Evolutionary conservation across 2,329 filamentous ascomycete species (phyloP), one percentile per base, ranked within the genome.

Genomic region (Rosellinia necatrix): DNA sequence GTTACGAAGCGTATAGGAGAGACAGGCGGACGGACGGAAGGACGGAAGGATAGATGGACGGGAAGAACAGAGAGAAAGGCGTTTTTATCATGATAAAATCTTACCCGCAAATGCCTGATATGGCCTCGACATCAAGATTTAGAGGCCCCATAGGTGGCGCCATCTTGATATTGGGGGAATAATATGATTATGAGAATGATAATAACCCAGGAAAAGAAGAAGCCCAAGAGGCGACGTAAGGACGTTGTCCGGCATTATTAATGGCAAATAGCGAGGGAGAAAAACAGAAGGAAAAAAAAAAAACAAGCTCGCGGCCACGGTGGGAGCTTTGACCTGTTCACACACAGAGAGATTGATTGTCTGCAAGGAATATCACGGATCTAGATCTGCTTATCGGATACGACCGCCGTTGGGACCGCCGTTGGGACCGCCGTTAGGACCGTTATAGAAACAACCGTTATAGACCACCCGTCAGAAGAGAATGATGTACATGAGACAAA

Each of bases 71-170:
- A n/a, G n/a, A n/a, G n/a, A n/a, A n/a, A n/a, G n/a, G n/a, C n/a
- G n/a, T n/a, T n/a, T n/a, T n/a, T n/a, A n/a, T n/a, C n/a, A n/a
- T n/a, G n/a, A n/a, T n/a, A n/a, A n/a, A n/a, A 8, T 67, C 84
- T 67, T 74, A 90, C 88, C 89, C 93, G 75, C 89, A 92, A 66
- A 97, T 97, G 51, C 93, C 93, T 66, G 91, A 96, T 67, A 97
- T 86, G 58, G 92, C 92, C 70, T 94, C 90, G 58, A 96, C 87
- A 72, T 96, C 90, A 64, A 97, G 80, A 73, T 89, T 88, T 59
- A 85, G 72, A n/a, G 76, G 78, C 32, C 69, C 75, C 17, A 81
- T 81, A 3, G 82, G 81, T 46, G 82, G 82, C 47, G 78, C 80
- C 81, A 84, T 84, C 24, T 38, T 49, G 65, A 48, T 50, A 22